A percentile compares a stretch with the other conserved stretches of the same genome.
These are phyloP conservation scores for Tolypocladium sp. DNA, from an alignment of 2,329 filamentous ascomycete species.

Conservation along the genomic window DNA sequence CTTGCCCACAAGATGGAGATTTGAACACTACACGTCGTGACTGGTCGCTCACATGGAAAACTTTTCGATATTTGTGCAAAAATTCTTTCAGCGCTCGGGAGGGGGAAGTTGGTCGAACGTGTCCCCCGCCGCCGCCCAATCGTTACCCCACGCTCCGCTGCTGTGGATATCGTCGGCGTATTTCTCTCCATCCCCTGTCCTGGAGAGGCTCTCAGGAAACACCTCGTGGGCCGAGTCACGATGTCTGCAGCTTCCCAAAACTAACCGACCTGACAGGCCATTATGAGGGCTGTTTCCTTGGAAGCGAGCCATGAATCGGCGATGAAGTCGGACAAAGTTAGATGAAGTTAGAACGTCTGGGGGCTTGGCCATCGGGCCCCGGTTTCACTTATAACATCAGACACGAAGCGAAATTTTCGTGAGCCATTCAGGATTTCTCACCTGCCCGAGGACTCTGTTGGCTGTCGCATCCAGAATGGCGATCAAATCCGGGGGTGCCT, in stretches of 20 bases:
- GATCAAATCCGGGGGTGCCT: background rate
- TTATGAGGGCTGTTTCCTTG: background rate
- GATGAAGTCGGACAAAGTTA: background rate
- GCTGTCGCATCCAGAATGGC: background rate
- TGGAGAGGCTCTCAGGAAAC: background rate
- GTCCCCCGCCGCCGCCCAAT: background rate
- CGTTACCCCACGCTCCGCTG: background rate
- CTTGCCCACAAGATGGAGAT: background rate
- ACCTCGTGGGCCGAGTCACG: background rate
- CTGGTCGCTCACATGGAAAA: background rate
- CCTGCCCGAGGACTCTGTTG: background rate
- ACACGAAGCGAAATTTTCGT: background rate
- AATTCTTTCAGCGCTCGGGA: background rate
- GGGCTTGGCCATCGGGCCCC: background rate
- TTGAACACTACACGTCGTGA: background rate
- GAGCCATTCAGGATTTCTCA: background rate
- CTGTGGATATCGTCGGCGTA: background rate
- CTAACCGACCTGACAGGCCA: background rate
- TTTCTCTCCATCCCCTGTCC: background rate
- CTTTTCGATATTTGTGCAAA: background rate
- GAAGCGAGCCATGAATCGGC: background rate
- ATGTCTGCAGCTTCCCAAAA: background rate
- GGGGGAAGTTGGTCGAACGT: background rate
- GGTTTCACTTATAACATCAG: background rate
- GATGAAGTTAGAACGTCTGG: background rate